Evolutionary conservation across 768 basidiomycete genomes (phyloP), one percentile per base, ranked within the genome.

Genomic region (Mycena capillaripes): DNA sequence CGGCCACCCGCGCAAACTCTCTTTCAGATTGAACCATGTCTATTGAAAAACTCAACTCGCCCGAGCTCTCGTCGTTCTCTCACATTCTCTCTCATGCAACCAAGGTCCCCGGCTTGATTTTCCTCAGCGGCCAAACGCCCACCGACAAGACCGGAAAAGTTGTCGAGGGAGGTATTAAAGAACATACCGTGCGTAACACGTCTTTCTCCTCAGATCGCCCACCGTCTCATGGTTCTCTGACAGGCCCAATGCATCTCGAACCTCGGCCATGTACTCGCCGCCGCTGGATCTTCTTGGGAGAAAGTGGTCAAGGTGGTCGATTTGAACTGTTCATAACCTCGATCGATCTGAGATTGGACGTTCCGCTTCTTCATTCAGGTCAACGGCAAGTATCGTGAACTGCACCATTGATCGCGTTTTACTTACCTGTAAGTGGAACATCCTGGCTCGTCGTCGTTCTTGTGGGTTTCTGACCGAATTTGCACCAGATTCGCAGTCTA

Each of bases 101-200:
- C 30, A 63, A 27, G 77, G 83, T 87, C 16, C 86, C 88, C 2
- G 89, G 90, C 8, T 78, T 91, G 57, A 86, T 91, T 70, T 92
- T 91, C 78, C 81, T 91, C 46, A 91, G 89, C 70, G 91, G 90
- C 5, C 89, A 90, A 78, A 87, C 86, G 8, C 91, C 91, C 1
- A 84, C 86, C 16, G 87, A 86, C 73, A 81, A 78, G 64, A 78
- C 84, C 46, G 89, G 88, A 19, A 82, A 84, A 19, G 74, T 89
- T n/a, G 86, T 90, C 17, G 77, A 77, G 29, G 90, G 90, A n/a
- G 89, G 87, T 9, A 86, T 92, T 69, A 76, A 88, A 76, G 90
- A 88, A 73, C 90, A 91, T 77, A 90, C 90, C 17, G 91, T 89
- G 78, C 38, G 16, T 38, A 2, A 10, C 10, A 38, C 36, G 85